Conservation (phyloP, 495 filamentous ascomycete genomes). For the Penicillium chermesinum region DNA sequence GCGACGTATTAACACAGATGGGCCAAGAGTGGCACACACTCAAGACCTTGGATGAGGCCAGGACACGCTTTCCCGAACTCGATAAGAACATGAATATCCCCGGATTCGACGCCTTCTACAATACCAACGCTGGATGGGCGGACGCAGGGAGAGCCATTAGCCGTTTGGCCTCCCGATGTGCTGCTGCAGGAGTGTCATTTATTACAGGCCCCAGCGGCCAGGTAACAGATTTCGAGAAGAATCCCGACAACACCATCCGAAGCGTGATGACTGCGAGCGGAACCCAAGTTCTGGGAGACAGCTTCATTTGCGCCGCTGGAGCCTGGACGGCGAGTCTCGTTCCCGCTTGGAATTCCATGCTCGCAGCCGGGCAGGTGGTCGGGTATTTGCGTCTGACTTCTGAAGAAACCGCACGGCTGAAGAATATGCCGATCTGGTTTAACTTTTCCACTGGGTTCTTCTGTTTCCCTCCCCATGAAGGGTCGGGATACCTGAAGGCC, state of each 20-base stretch:
- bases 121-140: slow-evolving; percentile 66
- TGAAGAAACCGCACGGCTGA: slow-evolving; percentile 54
- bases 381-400: slow-evolving; percentile 63
- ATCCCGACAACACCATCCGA: slow-evolving; percentile 15
- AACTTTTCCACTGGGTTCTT: slow-evolving; percentile 75
- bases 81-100: slow-evolving; percentile 32
- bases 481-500: slow-evolving; percentile 54
- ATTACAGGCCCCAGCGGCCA: slow-evolving; percentile 26
- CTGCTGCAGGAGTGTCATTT: slow-evolving; percentile 26
- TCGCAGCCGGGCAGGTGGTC: slow-evolving; percentile 69
- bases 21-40: slow-evolving; percentile 26
- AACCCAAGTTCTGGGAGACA: slow-evolving; percentile 50
- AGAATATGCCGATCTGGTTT: slow-evolving; percentile 62
- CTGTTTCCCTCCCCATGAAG: slow-evolving; percentile 59
- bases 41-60: slow-evolving; percentile 38
- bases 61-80: slow-evolving; percentile 38
- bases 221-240: slow-evolving; percentile 33
- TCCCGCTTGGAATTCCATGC: slow-evolving; percentile 59
- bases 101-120: slow-evolving; percentile 67
- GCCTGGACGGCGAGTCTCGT: slow-evolving; percentile 72
- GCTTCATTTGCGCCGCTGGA: slow-evolving; percentile 72
- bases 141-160: slow-evolving; percentile 63
- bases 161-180: slow-evolving; percentile 42
- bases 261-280: slow-evolving; percentile 34
- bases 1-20: slow-evolving; percentile 37